Base-by-base conservation (phyloP, 371 early-diverging fungal species). In the Zancudomyces culisetae region DNA sequence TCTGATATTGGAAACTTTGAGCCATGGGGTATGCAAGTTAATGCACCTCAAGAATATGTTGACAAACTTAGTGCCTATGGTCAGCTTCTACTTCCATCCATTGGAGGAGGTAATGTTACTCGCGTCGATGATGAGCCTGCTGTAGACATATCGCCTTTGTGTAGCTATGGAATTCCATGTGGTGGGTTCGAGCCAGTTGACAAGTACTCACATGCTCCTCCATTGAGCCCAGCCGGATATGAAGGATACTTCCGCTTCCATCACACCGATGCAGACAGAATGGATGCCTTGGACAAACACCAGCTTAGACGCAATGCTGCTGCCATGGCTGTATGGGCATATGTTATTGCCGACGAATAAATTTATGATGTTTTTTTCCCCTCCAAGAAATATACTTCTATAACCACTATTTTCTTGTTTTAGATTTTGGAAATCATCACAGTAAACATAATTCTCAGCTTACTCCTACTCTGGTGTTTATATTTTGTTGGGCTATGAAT, bases 1-100 rank as follows among this genome's bases (percentile, higher is more conserved):
- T 70, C 72, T 45, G 77, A 74, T 41, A 62, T 55, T 40, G 75
- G 75, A 40, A 68, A 70, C 29, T 70, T 75, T 55, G 68, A 71
- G 20, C 77, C 76, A 19, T 69, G 66, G 58, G 75, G 73, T 2
- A 60, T 77, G 56, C 20, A 45, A 0, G 58, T 58, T 2, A 53
- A 50, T 0, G 60, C 68, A n/a, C 42, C 54, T 10, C n/a, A 21
- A 12, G 13, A 50, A 6, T 21, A n/a, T 18, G 10, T 51, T 22
- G 39, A 49, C 10, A 19, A 19, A 13, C 48, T 23, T 19, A n/a
- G 28, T 18, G 24, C 35, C 53, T 60, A 53, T 13, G 68, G 68
- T 15, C 10, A 42, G 3, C 43, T 55, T 41, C 30, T 68, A 6
- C 40, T 67, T n/a, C 24, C 43, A 6, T 29, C 30, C 1, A 29